Percentiles rank a stretch among this genome's conserved stretches.
Conservation (phyloP, 2,329 filamentous ascomycete genomes). For the Gaeumannomyces sp. region DNA sequence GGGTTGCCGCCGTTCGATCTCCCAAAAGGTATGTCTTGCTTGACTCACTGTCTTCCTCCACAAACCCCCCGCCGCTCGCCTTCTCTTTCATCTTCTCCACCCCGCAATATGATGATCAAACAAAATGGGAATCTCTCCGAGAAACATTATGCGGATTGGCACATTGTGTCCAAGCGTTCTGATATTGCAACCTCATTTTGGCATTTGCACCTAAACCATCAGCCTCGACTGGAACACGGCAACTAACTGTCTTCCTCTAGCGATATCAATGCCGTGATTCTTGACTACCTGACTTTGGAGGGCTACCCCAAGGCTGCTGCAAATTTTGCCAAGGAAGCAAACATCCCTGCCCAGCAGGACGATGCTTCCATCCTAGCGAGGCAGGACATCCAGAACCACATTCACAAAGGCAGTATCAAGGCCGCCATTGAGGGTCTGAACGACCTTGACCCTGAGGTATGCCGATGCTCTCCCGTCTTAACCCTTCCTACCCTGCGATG, state of each 20-base stretch:
- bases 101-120: slow-evolving; percentile 64
- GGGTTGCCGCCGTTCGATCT: slow-evolving; percentile 76
- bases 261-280: slow-evolving; percentile 89
- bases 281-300: slow-evolving; percentile 95
- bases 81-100: slow-evolving; percentile 20
- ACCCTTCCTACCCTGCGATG: slow-evolving; percentile 52
- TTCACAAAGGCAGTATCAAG: slow-evolving; percentile 80
- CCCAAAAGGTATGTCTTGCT: slow-evolving; percentile 67
- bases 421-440: slow-evolving; percentile 82
- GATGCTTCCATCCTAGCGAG: slow-evolving; percentile 68
- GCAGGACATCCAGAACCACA: slow-evolving; percentile 76
- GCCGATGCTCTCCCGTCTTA: slow-evolving; percentile 25
- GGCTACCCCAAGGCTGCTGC: slow-evolving; percentile 89
- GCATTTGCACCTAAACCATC: background rate
- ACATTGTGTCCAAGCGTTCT: slow-evolving; percentile 55
- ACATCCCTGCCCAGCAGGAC: slow-evolving; percentile 68
- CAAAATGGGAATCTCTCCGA: slow-evolving; percentile 99
- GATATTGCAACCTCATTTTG: slow-evolving; percentile 20
- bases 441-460: slow-evolving; percentile 84
- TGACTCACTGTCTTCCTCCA: slow-evolving; percentile 12
- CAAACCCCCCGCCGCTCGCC: slow-evolving; percentile 14
- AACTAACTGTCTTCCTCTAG: slow-evolving; percentile 38
- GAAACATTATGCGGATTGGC: slow-evolving; percentile 81
- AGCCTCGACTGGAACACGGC: background rate
- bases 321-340: slow-evolving; percentile 91